Evolutionary conservation across 2,329 filamentous ascomycete species (phyloP).

Genomic region (Trichoderma asperellum): DNA sequence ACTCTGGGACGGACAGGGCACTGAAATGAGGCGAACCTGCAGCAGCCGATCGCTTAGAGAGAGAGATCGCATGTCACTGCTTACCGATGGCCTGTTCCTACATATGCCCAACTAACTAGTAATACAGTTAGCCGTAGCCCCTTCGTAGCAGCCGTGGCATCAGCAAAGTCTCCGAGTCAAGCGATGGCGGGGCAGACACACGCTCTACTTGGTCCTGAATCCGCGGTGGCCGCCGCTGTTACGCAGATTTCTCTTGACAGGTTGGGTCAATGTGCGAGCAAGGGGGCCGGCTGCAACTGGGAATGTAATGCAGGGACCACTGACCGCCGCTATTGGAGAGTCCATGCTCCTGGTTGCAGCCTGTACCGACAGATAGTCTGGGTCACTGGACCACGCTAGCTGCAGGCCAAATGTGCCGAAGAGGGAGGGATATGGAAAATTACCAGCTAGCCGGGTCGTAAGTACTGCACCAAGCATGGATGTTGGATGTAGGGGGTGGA

Average conservation of each 20-base stretch:
- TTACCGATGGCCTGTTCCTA: not conserved
- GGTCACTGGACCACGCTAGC: constrained; percentile 29
- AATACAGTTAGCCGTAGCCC: not conserved
- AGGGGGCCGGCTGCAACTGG: constrained; percentile 2
- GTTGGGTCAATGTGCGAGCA: constrained; percentile 5
- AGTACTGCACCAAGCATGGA: constrained; percentile 16
- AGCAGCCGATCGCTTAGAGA: constrained; percentile 22
- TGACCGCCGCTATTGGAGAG: constrained; percentile 16
- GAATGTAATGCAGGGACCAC: constrained; percentile 27
- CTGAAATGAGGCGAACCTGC: constrained; percentile 17
- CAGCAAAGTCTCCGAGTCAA: constrained; percentile 24
- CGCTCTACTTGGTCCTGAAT: not conserved
- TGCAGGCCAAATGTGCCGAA: constrained; percentile 11
- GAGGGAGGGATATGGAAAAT: constrained; percentile 21
- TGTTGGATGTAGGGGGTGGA: constrained; percentile 8
- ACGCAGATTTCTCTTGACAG: constrained; percentile 9
- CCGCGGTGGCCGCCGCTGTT: constrained; percentile 11
- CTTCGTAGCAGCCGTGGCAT: constrained; percentile 1
- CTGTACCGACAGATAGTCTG: constrained; percentile 17
- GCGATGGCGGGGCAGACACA: constrained; percentile 17
- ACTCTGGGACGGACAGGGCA: not conserved
- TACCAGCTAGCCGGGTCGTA: constrained; percentile 21
- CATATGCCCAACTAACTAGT: not conserved
- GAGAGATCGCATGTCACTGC: constrained; percentile 18
- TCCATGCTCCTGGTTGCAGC: constrained; percentile 13